Evolutionary conservation across 345 rosid species (phyloP).

Genomic region (Eucalyptus decipiens): DNA sequence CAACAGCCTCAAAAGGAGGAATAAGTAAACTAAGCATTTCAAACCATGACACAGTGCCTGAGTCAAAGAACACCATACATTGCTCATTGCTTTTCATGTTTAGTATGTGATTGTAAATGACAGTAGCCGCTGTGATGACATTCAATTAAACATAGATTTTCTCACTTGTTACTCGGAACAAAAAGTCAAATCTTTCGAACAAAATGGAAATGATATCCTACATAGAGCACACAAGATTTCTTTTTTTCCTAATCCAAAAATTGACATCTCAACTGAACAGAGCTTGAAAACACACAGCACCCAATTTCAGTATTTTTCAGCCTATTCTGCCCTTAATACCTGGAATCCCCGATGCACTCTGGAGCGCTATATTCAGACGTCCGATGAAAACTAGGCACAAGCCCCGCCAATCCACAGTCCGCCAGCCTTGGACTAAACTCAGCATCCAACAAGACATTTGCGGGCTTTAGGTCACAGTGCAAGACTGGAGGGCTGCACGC

Average conservation of each 20-base stretch:
- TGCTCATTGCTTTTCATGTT: background rate
- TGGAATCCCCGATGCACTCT: constrained; percentile 60
- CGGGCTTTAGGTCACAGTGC: constrained; percentile 77
- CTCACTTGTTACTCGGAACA: background rate
- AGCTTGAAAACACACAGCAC: background rate
- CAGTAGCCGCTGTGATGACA: background rate
- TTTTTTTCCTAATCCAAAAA: background rate
- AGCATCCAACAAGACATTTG: constrained; percentile 86
- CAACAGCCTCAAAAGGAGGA: background rate
- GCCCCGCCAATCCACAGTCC: constrained; percentile 67
- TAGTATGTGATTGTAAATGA: background rate
- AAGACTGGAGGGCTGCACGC: constrained; percentile 54
- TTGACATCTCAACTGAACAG: background rate
- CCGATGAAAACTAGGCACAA: constrained; percentile 42
- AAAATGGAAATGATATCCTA: background rate
- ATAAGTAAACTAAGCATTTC: background rate
- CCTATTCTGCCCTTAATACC: constrained; percentile 21
- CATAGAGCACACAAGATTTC: background rate
- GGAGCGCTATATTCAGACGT: constrained; percentile 61
- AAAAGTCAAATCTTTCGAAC: background rate
- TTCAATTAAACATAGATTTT: background rate
- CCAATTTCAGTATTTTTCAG: background rate
- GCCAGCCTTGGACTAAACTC: constrained; percentile 82
- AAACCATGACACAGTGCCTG: background rate
- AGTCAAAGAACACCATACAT: background rate